A percentile compares a stretch with the other conserved stretches of the same genome.
Evolutionary conservation across 2,329 filamentous ascomycete genomes (phyloP).

Genomic region (Claviceps maximensis): DNA sequence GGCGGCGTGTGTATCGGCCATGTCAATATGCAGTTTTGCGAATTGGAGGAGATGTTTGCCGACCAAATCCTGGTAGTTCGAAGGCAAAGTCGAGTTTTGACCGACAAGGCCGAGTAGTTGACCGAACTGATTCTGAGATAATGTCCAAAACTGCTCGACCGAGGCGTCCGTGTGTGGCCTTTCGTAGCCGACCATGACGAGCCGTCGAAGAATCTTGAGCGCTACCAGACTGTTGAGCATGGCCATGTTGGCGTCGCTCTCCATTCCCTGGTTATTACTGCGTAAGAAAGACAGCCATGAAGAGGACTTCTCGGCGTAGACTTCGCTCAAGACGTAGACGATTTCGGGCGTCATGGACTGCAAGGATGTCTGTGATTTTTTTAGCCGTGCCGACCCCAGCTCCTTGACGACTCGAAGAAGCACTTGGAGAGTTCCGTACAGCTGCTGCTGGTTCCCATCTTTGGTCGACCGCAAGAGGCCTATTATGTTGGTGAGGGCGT

Average conservation of each 20-base stretch:
- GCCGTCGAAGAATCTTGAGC: constrained; percentile 66
- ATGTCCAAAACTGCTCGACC: constrained; percentile 66
- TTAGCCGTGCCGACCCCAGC: constrained; percentile 64
- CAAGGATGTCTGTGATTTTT: constrained; percentile 60
- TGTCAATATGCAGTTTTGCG: constrained; percentile 79
- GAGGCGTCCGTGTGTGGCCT: constrained; percentile 66
- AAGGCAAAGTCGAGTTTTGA: constrained; percentile 39
- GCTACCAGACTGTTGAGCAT: constrained; percentile 67
- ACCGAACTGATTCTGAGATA: constrained; percentile 67
- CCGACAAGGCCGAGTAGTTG: constrained; percentile 54
- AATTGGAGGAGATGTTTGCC: constrained; percentile 83
- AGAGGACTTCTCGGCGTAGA: constrained; percentile 63
- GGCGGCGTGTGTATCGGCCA: constrained; percentile 66
- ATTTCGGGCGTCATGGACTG: constrained; percentile 72
- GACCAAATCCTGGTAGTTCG: constrained; percentile 46
- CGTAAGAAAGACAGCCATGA: constrained; percentile 53
- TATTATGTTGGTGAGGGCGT: constrained; percentile 47
- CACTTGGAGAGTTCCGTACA: constrained; percentile 61
- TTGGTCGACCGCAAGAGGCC: constrained; percentile 42
- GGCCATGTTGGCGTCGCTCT: constrained; percentile 43
- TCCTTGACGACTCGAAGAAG: constrained; percentile 85
- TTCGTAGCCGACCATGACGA: constrained; percentile 73
- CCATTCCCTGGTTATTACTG: constrained; percentile 39
- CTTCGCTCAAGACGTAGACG: constrained; percentile 61
- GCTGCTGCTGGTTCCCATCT: constrained; percentile 47